Percentiles rank a stretch among this genome's conserved stretches.
These are phyloP conservation scores for Verticillium tricorpus DNA, from an alignment of 2,329 filamentous ascomycete species.

Conservation along the genomic window DNA sequence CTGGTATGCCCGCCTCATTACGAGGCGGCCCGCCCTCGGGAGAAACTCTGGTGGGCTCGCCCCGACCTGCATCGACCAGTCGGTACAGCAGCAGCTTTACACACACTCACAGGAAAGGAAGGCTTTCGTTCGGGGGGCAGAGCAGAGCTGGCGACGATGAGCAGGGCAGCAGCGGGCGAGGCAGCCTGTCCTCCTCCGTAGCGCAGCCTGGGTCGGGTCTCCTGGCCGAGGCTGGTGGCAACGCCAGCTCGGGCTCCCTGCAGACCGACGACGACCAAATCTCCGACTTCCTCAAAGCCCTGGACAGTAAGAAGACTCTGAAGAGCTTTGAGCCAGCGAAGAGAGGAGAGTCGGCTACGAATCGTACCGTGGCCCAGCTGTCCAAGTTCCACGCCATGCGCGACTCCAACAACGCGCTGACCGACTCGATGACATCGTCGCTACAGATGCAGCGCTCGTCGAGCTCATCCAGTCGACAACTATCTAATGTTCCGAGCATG, in stretches of 20 bases:
- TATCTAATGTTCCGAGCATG: conserved; percentile 60
- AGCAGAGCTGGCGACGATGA: conserved; percentile 67
- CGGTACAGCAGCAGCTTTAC: conserved; percentile 94
- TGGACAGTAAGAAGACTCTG: conserved; percentile 85
- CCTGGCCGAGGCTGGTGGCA: conserved; percentile 65
- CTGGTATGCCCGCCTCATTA: conserved; percentile 70
- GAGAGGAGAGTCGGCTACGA: conserved; percentile 65
- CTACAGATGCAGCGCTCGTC: conserved; percentile 79
- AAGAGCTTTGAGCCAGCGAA: conserved; percentile 69
- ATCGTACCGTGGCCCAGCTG: conserved; percentile 73
- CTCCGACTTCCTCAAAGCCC: conserved; percentile 82
- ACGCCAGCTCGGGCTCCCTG: conserved; percentile 61
- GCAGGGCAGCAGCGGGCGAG: conserved; percentile 74
- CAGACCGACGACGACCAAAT: conserved; percentile 87
- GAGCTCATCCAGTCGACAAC: conserved; percentile 61
- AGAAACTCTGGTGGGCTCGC: conserved; percentile 68
- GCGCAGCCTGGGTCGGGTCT: conserved; percentile 74
- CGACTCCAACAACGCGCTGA: conserved; percentile 82
- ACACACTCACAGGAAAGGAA: conserved; percentile 75
- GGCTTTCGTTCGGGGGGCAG: conserved; percentile 70
- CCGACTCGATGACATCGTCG: conserved; percentile 90
- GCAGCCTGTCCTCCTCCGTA: conserved; percentile 66
- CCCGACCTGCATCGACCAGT: conserved; percentile 71
- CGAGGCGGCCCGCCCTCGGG: conserved; percentile 60
- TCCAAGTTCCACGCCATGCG: conserved; percentile 84